Evolutionary conservation across 164 flowering plant genomes (phyloP).

Genomic region (Magnolia sinica): DNA sequence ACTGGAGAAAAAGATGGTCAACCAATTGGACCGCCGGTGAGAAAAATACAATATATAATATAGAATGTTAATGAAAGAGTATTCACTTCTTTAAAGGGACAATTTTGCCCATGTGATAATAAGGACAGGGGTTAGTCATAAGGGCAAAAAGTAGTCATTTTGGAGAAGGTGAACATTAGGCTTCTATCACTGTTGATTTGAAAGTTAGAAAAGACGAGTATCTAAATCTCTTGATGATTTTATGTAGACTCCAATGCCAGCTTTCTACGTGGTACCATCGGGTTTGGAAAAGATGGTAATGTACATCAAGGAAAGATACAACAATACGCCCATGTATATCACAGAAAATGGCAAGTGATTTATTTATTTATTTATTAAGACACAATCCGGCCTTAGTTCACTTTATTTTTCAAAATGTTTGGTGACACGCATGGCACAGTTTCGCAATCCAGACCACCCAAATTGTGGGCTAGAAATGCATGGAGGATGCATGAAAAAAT

Average conservation of each 20-base stretch:
- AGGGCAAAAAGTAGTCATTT: neutral
- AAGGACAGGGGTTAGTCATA: neutral
- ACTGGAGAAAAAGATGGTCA: slow-evolving; percentile 17
- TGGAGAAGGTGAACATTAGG: neutral
- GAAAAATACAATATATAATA: no score
- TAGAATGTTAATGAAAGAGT: neutral
- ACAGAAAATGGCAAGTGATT: slow-evolving; percentile 23
- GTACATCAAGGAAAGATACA: slow-evolving; percentile 18
- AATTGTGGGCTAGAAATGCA: no score
- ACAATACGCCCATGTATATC: slow-evolving; percentile 22
- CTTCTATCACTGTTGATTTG: neutral
- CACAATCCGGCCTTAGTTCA: no score
- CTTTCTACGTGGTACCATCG: slow-evolving; percentile 10
- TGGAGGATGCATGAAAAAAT: no score
- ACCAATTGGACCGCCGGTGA: slow-evolving; percentile 23
- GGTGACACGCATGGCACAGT: no score
- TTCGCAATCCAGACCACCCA: no score
- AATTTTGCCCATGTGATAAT: no score
- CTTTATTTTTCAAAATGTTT: no score
- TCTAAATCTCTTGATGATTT: neutral
- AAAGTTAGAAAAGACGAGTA: neutral
- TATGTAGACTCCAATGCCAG: slow-evolving; percentile 12
- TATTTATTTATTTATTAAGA: no score
- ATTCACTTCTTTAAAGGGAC: neutral
- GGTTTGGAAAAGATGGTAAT: slow-evolving; percentile 16